Base-by-base conservation (phyloP, 108 stramenopile genomes). In the Stephanodiscus minutulus region DNA sequence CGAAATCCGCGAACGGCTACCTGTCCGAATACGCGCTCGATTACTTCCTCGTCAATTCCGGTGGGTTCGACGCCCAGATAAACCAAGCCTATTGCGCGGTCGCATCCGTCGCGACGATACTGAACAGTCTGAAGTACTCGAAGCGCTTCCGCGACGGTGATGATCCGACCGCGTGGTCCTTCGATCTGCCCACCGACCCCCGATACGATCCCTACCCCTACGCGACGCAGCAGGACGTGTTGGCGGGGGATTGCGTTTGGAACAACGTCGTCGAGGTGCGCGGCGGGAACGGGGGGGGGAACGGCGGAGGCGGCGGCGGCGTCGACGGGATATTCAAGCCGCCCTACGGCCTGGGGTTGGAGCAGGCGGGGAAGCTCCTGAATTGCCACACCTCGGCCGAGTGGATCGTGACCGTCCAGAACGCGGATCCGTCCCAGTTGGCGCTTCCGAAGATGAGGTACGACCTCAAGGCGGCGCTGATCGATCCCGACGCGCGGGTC, bases 31-130 rank as follows among this genome's bases (percentile, higher is more conserved):
- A 78, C 64, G 67, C 87, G 7, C 44, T 53, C 5, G 87, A 94
- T 58, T 94, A 86, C 61, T 94, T 85, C 66, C 67, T 79, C 4
- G 72, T 87, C 43, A 87, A 87, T 46, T 67, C 70, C 8, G 79
- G 74, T 33, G 94, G 94, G 13, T 87, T 87, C 73, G 94, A 95
- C 44, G 90, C 86, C 0, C 94, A 95, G 64, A 82, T 90, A 63
- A 95, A 91, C 73, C 94, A 95, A 79, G 91, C 87, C 15, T 92
- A 87, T 53, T 95, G 94, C 65, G 86, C 64, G 15, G 88, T 91
- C 22, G 91, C 94, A 0, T 66, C 88, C 20, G 65, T 82, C 17
- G 87, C 79, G 3, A 88, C 91, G 2, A 36, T 90, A 13, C 60
- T 91, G 48, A 94, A 94, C 65, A 89, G 88, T 24, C 71, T 94